These are phyloP conservation scores for Spiromastix sp. DNA, from an alignment of 2,329 filamentous ascomycete genomes.

Conservation along the genomic window DNA sequence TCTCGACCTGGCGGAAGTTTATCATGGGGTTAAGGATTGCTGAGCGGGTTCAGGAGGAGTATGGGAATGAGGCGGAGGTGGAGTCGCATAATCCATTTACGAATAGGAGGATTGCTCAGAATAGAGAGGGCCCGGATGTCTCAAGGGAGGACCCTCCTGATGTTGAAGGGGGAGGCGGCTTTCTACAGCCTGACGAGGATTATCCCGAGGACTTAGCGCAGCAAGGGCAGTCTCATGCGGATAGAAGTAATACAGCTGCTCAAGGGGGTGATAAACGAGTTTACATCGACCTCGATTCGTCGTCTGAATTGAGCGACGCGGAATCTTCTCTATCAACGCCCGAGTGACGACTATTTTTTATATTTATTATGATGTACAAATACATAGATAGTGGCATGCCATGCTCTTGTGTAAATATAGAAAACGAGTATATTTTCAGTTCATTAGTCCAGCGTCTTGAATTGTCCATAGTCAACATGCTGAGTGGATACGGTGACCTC, in stretches of 20 bases:
- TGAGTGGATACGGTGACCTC: too few species aligned
- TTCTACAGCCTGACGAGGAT: constrained; percentile 22
- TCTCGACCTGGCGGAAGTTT: constrained; percentile 78
- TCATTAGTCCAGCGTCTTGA: too few species aligned
- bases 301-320: constrained; percentile 9
- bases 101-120: constrained; percentile 5
- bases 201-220: constrained; percentile 8
- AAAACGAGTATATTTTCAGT: not conserved
- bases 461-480: too few species aligned
- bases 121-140: not conserved
- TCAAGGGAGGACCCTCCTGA: constrained; percentile 6
- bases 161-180: constrained; percentile 19
- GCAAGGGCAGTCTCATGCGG: not conserved
- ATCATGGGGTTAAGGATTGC: constrained; percentile 75
- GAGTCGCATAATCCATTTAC: constrained; percentile 29
- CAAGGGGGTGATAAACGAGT: not conserved
- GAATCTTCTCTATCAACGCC: constrained; percentile 4
- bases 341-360: not conserved
- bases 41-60: constrained; percentile 65
- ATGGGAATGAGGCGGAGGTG: constrained; percentile 44
- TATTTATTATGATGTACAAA: not conserved
- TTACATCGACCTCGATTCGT: not conserved
- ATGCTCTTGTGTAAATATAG: not conserved
- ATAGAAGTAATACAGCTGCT: not conserved
- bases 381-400: not conserved